Conservation (phyloP, 179 eudicot genomes). For the Silene coronaria region DNA sequence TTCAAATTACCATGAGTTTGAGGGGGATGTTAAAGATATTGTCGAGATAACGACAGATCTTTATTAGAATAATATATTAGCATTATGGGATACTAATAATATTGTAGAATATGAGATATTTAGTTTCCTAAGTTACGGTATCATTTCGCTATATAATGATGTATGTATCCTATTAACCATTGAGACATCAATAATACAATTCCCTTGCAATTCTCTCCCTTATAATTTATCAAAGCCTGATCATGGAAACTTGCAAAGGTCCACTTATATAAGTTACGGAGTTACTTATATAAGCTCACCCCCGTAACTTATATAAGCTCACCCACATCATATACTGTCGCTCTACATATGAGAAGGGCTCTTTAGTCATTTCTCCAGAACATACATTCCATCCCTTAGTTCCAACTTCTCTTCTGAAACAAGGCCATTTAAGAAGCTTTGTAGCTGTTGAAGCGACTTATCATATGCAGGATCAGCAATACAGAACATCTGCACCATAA, state of each 20-base stretch:
- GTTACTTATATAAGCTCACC: neutral
- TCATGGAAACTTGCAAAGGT: constrained; percentile 7
- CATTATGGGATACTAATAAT: no score
- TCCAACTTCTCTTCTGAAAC: constrained; percentile 89
- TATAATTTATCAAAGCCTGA: no score
- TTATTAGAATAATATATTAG: no score
- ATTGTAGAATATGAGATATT: no score
- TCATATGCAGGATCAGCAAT: constrained; percentile 83
- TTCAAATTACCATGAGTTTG: no score
- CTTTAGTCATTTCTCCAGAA: constrained; percentile 50
- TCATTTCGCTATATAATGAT: no score
- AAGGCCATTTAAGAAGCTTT: constrained; percentile 81
- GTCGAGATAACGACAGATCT: no score
- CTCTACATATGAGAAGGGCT: neutral
- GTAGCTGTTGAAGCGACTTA: constrained; percentile 94
- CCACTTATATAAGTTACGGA: neutral
- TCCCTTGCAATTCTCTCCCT: no score
- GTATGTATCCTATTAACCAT: no score
- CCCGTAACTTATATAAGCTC: neutral
- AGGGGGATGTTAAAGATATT: no score
- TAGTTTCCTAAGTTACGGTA: no score
- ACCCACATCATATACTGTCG: neutral
- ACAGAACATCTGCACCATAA: constrained; percentile 75
- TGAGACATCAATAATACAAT: no score
- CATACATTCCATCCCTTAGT: constrained; percentile 72